These are phyloP conservation scores for Citrus maxima DNA, from an alignment of 345 rosid genomes.

Conservation along the genomic window DNA sequence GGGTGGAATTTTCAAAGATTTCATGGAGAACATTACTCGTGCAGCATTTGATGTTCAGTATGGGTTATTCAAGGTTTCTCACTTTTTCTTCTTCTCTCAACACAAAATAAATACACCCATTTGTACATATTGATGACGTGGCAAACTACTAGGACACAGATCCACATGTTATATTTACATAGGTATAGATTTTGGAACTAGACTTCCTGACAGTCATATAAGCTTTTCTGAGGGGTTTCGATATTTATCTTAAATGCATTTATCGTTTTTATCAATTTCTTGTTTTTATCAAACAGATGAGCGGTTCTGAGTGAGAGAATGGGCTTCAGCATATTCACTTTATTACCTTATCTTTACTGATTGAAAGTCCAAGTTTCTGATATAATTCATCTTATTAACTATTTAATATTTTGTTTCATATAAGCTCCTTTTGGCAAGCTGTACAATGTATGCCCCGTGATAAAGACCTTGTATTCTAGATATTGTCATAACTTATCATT, in stretches of 20 bases:
- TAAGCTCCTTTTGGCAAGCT: neutral
- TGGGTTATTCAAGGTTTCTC: conserved; percentile 85
- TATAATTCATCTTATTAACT: neutral
- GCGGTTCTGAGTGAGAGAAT: neutral
- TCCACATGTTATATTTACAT: neutral
- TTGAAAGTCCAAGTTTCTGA: neutral
- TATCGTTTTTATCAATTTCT: neutral
- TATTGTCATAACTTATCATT: neutral
- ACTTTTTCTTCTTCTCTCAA: neutral
- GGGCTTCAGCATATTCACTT: neutral
- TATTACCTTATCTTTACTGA: neutral
- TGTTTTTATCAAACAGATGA: neutral
- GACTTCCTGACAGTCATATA: neutral
- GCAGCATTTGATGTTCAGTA: conserved; percentile 98
- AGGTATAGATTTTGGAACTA: neutral
- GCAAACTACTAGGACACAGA: neutral
- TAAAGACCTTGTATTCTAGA: neutral
- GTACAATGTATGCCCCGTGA: neutral
- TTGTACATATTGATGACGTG: neutral
- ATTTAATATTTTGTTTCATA: neutral
- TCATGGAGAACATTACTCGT: conserved; percentile 95
- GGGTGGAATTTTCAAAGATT: conserved; percentile 99
- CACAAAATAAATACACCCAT: neutral
- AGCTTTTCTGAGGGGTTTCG: neutral
- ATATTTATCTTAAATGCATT: neutral